phyloP scores from a whole-genome alignment of 192 early-diverging fungal genomes.

The Linnemannia exigua region DNA sequence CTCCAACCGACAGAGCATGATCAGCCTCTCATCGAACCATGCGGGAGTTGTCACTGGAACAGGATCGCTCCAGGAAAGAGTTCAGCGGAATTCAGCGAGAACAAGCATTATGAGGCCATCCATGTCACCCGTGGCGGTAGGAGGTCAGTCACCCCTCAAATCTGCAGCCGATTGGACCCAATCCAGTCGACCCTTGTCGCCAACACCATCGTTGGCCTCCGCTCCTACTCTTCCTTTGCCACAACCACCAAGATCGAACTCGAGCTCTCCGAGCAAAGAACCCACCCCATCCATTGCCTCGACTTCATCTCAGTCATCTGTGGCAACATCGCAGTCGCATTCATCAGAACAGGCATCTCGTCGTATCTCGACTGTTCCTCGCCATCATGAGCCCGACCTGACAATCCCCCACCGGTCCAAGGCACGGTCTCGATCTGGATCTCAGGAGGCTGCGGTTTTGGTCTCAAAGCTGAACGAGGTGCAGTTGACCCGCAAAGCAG shows the following conservation, averaged over 20 bases:
- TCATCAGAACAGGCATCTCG: neutral
- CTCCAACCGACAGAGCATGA: slow-evolving; percentile 28
- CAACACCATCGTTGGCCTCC: slow-evolving; percentile 20
- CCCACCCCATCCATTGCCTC: neutral
- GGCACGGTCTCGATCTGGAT: slow-evolving; percentile 26
- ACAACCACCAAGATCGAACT: slow-evolving; percentile 30
- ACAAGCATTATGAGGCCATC: slow-evolving; percentile 14
- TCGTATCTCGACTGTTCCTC: slow-evolving; percentile 3
- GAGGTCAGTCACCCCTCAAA: neutral
- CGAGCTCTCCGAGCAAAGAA: slow-evolving; percentile 24
- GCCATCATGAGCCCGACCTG: slow-evolving; percentile 29
- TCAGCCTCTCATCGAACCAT: neutral
- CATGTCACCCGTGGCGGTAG: neutral
- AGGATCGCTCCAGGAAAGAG: slow-evolving; percentile 41
- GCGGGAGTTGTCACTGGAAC: neutral
- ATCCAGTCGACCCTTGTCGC: slow-evolving; percentile 27
- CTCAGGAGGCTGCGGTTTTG: slow-evolving; percentile 28
- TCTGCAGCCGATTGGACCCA: neutral
- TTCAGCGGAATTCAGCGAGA: slow-evolving; percentile 35
- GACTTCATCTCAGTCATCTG: neutral
- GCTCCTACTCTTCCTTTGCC: slow-evolving; percentile 46
- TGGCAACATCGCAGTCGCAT: slow-evolving; percentile 8
- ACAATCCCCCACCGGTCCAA: slow-evolving; percentile 32
- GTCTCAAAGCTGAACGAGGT: slow-evolving; percentile 15
- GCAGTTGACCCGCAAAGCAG: neutral